phyloP scores from a whole-genome alignment of 768 basidiomycete species.

The Hemileccinum impolitum region DNA sequence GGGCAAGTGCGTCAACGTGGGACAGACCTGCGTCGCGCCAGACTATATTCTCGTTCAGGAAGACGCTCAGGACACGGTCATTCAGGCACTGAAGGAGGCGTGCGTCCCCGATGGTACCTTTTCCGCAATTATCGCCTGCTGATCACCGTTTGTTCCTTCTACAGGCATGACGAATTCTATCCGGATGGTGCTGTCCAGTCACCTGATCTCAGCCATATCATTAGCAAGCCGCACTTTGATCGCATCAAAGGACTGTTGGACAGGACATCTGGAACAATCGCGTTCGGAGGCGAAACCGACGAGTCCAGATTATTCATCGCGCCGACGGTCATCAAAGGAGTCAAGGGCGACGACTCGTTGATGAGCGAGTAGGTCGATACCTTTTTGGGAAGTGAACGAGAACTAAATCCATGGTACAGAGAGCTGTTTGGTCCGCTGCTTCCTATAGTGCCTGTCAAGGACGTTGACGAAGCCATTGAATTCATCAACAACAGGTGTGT shows the following conservation, averaged over 20 bases:
- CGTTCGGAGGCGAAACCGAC: slow-evolving; percentile 61
- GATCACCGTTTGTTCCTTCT: neutral
- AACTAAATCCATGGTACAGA: slow-evolving; percentile 33
- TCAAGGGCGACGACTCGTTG: slow-evolving; percentile 60
- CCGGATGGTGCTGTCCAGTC: slow-evolving; percentile 42
- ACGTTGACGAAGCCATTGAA: slow-evolving; percentile 66
- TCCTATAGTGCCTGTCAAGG: slow-evolving; percentile 68
- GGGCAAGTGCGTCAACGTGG: slow-evolving; percentile 78
- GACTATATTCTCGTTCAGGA: slow-evolving; percentile 50
- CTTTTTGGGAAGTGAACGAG: neutral
- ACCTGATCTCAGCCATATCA: slow-evolving; percentile 48
- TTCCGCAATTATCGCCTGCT: neutral
- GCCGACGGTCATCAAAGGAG: slow-evolving; percentile 68
- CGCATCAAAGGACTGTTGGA: slow-evolving; percentile 64
- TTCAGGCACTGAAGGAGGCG: slow-evolving; percentile 41
- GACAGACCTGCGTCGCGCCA: slow-evolving; percentile 71
- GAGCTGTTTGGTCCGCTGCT: slow-evolving; percentile 86
- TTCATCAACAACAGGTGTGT: slow-evolving; percentile 59
- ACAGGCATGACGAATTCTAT: slow-evolving; percentile 33
- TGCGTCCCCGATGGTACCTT: slow-evolving; percentile 24
- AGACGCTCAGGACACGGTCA: slow-evolving; percentile 36
- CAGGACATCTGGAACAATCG: slow-evolving; percentile 61
- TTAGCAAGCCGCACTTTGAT: slow-evolving; percentile 50
- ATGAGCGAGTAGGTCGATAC: slow-evolving; percentile 63
- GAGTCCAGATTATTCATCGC: slow-evolving; percentile 59